Evolutionary conservation across 2,329 filamentous ascomycete genomes (phyloP).

Genomic region (Pseudogymnoascus destructans): DNA sequence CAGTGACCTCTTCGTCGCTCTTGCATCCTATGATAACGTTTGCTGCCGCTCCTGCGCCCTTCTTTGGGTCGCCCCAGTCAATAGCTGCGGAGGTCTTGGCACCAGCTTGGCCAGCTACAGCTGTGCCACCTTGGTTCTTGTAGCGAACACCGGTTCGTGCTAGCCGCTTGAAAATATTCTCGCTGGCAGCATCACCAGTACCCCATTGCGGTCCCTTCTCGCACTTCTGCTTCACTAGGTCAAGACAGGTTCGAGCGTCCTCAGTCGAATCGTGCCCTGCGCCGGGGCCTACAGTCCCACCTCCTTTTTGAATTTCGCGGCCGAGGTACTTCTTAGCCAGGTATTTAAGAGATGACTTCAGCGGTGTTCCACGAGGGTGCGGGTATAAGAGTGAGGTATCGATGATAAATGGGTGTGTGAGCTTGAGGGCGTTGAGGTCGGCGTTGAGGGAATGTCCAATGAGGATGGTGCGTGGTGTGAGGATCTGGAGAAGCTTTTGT

Average conservation of each 20-base stretch:
- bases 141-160: constrained; percentile 49
- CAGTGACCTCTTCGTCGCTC: constrained; percentile 44
- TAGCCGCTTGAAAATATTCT: constrained; percentile 82
- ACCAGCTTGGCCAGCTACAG: constrained; percentile 39
- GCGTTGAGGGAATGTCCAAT: constrained; percentile 73
- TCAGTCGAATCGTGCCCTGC: constrained; percentile 82
- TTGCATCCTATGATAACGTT: constrained; percentile 43
- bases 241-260: constrained; percentile 80
- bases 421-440: constrained; percentile 68
- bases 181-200: constrained; percentile 60
- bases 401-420: constrained; percentile 85
- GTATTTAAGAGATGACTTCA: constrained; percentile 86
- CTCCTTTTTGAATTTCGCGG: constrained; percentile 74
- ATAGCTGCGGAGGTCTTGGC: constrained; percentile 61
- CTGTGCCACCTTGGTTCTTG: constrained; percentile 46
- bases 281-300: constrained; percentile 37
- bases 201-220: constrained; percentile 85
- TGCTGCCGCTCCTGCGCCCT: constrained; percentile 43
- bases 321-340: constrained; percentile 74
- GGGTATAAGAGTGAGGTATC: constrained; percentile 86
- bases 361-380: constrained; percentile 75
- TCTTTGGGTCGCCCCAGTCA: constrained; percentile 75
- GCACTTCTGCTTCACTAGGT: constrained; percentile 90
- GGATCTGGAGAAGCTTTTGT: constrained; percentile 53
- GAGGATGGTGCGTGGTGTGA: constrained; percentile 61